Percentiles rank a stretch among this genome's conserved stretches.
Evolutionary conservation across 2,329 filamentous ascomycete species (phyloP).

Genomic region (Cladophialophora yegresii): DNA sequence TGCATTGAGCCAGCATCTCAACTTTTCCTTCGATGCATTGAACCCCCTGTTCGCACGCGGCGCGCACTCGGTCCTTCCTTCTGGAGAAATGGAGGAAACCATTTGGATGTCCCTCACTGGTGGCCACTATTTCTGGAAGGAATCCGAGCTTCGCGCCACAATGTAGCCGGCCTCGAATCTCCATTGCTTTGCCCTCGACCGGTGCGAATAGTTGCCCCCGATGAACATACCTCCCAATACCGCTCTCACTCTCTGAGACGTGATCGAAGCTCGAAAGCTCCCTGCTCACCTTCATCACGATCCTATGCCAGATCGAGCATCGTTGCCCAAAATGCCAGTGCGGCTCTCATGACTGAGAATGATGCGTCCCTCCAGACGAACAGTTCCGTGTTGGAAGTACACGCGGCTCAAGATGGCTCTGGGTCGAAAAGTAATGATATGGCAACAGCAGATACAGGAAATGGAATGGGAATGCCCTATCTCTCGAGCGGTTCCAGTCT

Average conservation of each 20-base stretch:
- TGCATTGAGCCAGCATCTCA: conserved; percentile 54
- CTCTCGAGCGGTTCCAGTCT: neutral
- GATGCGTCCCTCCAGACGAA: neutral
- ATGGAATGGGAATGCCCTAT: neutral
- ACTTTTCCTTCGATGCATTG: conserved; percentile 48
- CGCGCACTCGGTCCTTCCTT: conserved; percentile 43
- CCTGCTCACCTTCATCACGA: conserved; percentile 8
- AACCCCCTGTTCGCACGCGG: conserved; percentile 43
- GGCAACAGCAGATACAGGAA: neutral
- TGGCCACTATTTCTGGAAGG: conserved; percentile 40
- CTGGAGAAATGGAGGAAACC: conserved; percentile 41
- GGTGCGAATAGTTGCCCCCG: neutral
- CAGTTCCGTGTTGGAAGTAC: neutral
- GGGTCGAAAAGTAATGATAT: neutral
- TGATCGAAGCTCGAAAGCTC: neutral
- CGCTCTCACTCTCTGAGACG: neutral
- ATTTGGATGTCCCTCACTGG: conserved; percentile 42
- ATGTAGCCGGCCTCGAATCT: conserved; percentile 1
- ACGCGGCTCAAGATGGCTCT: neutral
- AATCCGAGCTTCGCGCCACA: conserved; percentile 20
- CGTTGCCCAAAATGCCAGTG: neutral
- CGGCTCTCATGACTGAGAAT: conserved; percentile 1
- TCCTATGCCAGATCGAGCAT: conserved; percentile 3
- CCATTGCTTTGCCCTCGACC: neutral
- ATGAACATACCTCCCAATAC: neutral